Percentiles rank a stretch among this genome's conserved stretches.
phyloP scores from a whole-genome alignment of 495 filamentous ascomycete genomes.

The Tuber umbilicatum region DNA sequence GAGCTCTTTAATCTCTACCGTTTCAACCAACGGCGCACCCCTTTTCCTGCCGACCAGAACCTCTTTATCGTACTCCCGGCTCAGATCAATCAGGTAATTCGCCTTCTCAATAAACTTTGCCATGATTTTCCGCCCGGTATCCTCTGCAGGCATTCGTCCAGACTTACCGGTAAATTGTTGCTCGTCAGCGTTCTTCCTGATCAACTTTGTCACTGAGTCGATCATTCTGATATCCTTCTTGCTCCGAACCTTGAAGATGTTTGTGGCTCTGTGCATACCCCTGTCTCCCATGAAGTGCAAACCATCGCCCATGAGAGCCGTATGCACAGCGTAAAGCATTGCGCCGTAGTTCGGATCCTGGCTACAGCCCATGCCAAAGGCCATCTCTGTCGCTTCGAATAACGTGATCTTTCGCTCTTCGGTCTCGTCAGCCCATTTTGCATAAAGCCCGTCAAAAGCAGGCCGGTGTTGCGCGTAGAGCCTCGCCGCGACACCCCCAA shows the following conservation, averaged over 20 bases:
- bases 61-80: constrained; percentile 56
- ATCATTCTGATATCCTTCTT: constrained; percentile 35
- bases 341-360: constrained; percentile 1
- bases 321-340: constrained; percentile 37
- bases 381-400: constrained; percentile 27
- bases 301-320: constrained; percentile 39
- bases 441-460: constrained; percentile 24
- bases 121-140: not conserved
- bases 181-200: constrained; percentile 19
- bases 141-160: constrained; percentile 1
- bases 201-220: constrained; percentile 22
- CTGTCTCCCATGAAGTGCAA: constrained; percentile 31
- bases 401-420: constrained; percentile 23
- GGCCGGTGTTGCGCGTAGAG: constrained; percentile 19
- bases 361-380: constrained; percentile 21
- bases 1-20: constrained; percentile 45
- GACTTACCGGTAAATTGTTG: not conserved
- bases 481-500: constrained; percentile 8
- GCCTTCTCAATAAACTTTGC: constrained; percentile 58
- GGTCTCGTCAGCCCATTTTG: constrained; percentile 20
- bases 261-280: constrained; percentile 34
- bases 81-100: constrained; percentile 57
- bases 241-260: constrained; percentile 31
- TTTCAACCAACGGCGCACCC: constrained; percentile 46
- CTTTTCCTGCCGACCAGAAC: constrained; percentile 49